Evolutionary conservation across 1,284 basidiomycete genomes (phyloP).

Genomic region (Apiotrichum sp.): DNA sequence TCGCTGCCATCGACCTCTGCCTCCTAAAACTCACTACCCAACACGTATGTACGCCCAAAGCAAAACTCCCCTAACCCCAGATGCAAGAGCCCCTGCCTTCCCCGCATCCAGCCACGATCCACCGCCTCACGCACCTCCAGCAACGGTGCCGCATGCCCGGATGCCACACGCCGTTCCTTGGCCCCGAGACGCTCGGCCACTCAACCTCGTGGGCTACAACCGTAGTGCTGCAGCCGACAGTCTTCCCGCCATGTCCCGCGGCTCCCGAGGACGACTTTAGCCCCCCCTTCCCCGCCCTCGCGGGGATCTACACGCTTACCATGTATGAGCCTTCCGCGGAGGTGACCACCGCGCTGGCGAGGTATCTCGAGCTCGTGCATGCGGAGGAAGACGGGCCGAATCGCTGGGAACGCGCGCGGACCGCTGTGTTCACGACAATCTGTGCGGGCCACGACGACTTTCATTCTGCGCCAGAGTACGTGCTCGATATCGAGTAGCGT

Average conservation of each 20-base stretch:
- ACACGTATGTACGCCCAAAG: neutral
- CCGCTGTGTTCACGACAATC: neutral
- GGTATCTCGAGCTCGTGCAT: neutral
- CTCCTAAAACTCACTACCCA: neutral
- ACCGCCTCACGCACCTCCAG: neutral
- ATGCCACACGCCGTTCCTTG: neutral
- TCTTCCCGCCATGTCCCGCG: neutral
- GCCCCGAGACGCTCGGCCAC: neutral
- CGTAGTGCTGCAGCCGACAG: neutral
- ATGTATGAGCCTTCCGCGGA: neutral
- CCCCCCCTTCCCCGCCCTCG: neutral
- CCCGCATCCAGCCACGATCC: neutral
- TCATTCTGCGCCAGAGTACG: neutral
- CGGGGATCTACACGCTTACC: neutral
- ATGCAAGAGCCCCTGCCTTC: neutral
- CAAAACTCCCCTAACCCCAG: neutral
- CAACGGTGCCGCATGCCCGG: neutral
- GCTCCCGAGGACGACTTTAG: no score
- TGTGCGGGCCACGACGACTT: neutral
- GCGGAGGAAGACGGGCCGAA: neutral
- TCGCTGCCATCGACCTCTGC: neutral
- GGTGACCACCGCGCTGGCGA: neutral
- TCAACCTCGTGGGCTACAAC: neutral
- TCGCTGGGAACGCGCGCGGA: neutral
- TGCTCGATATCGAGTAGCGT: no score